Conservation (phyloP, 78 protist species). For the Dictyostelium purpureum region DNA sequence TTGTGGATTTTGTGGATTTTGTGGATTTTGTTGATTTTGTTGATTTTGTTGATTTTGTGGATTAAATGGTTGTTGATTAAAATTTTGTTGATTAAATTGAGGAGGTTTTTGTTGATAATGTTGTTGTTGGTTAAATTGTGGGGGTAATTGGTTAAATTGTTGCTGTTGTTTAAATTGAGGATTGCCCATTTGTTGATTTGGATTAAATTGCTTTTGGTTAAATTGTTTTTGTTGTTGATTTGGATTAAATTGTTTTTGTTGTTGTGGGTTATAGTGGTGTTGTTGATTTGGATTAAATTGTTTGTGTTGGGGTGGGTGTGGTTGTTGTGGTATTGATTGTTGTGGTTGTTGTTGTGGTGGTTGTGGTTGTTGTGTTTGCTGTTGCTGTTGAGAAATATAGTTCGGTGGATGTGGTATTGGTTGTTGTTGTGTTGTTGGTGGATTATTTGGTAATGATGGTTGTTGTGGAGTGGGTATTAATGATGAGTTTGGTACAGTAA, state of each 20-base stretch:
- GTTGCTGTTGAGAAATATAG: background rate
- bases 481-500: background rate
- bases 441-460: background rate
- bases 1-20: background rate
- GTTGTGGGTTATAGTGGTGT: background rate
- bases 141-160: background rate
- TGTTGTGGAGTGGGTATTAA: background rate
- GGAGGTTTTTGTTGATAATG: background rate
- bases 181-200: background rate
- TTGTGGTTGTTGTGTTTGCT: background rate
- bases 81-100: background rate
- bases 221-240: background rate
- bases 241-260: background rate
- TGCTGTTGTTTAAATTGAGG: background rate
- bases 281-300: background rate
- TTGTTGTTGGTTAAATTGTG: background rate
- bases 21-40: conserved; percentile 6
- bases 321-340: background rate
- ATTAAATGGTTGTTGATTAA: background rate
- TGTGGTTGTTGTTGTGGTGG: background rate
- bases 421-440: background rate
- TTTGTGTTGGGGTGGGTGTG: background rate
- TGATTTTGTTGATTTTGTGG: background rate
- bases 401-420: background rate
- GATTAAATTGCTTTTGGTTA: background rate